Percentiles rank a stretch among this genome's conserved stretches.
Evolutionary conservation across 805 yeast species (phyloP).

Genomic region (Candida broadrunensis): DNA sequence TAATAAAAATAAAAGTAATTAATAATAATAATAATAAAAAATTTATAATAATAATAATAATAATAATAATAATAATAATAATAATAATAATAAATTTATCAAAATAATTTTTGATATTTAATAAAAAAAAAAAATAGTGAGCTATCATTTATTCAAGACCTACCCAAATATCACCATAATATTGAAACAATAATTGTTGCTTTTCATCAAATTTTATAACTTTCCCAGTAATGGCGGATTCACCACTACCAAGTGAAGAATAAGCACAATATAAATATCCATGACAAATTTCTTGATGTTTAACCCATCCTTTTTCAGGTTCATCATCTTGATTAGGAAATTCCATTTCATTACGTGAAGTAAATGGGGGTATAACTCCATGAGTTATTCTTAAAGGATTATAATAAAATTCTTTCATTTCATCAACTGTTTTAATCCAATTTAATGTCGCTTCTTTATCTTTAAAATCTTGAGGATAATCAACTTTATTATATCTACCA

Average conservation of each 20-base stretch:
- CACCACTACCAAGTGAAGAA: slow-evolving; percentile 49
- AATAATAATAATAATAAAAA: too few species aligned
- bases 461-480: slow-evolving; percentile 33
- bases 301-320: slow-evolving; percentile 52
- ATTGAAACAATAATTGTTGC: slow-evolving; percentile 31
- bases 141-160: slow-evolving; percentile 25
- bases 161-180: slow-evolving; percentile 54
- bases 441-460: slow-evolving; percentile 19
- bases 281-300: slow-evolving; percentile 50
- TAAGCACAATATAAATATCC: slow-evolving; percentile 63
- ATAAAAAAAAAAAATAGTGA: too few species aligned
- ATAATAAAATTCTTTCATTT: slow-evolving; percentile 23
- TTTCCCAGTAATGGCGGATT: slow-evolving; percentile 42
- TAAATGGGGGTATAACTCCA: slow-evolving; percentile 52
- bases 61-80: too few species aligned
- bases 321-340: slow-evolving; percentile 38
- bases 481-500: slow-evolving; percentile 27
- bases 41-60: too few species aligned
- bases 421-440: slow-evolving; percentile 17
- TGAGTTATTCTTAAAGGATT: slow-evolving; percentile 37
- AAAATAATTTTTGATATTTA: too few species aligned
- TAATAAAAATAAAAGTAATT: too few species aligned
- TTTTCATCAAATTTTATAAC: slow-evolving; percentile 37
- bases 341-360: slow-evolving; percentile 30
- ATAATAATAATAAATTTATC: too few species aligned